Percentiles rank a stretch among this genome's conserved stretches.
These are phyloP conservation scores for Oryza australiensis DNA, from an alignment of 176 grass and related monocot genomes.

Conservation along the genomic window DNA sequence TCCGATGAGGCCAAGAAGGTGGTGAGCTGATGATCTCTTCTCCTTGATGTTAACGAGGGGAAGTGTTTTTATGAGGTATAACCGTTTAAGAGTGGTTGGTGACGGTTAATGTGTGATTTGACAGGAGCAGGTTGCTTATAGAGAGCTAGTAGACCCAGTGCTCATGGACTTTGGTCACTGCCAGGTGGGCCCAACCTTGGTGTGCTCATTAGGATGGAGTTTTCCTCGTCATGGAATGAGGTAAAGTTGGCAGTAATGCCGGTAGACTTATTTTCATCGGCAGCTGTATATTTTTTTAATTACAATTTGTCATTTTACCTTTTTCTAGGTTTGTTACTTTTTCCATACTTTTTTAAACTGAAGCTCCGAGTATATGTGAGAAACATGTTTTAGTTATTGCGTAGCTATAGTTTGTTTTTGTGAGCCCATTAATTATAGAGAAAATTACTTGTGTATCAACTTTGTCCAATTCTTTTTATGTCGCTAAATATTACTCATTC, in stretches of 20 bases:
- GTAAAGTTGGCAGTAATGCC: background rate
- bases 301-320: too few relatives aligned
- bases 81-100: background rate
- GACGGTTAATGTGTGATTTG: background rate
- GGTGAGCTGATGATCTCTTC: background rate
- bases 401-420: too few relatives aligned
- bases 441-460: too few relatives aligned
- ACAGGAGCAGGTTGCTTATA: background rate
- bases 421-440: too few relatives aligned
- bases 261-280: background rate
- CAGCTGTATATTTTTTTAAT: too few relatives aligned
- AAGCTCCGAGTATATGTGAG: too few relatives aligned
- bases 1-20: conserved; percentile 3
- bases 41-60: conserved; percentile 36
- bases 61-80: conserved; percentile 1
- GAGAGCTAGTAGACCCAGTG: background rate
- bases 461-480: too few relatives aligned
- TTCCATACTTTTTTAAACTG: too few relatives aligned
- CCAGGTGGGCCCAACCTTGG: background rate
- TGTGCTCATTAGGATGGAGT: conserved; percentile 2
- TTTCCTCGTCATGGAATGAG: background rate
- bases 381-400: too few relatives aligned
- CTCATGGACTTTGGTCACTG: conserved; percentile 5
- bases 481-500: too few relatives aligned
- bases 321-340: too few relatives aligned